Conservation (phyloP, 257 asterid species). For the Rubia yunnanensis region DNA sequence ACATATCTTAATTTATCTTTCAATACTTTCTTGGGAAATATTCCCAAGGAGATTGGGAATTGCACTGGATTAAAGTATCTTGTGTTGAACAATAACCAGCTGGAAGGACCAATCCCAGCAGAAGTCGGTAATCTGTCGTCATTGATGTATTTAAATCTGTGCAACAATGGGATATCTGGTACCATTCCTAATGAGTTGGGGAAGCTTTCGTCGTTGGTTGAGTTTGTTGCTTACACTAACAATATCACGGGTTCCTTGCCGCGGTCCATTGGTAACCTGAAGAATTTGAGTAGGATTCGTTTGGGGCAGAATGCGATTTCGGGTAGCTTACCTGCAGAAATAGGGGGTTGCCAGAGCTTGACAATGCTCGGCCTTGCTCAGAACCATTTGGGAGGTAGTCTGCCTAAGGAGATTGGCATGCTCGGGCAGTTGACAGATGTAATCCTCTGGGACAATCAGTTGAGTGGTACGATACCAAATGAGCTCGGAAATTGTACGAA, state of each 20-base stretch:
- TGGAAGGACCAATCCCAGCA: conserved; percentile 56
- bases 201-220: conserved; percentile 51
- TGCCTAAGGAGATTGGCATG: conserved; percentile 77
- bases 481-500: conserved; percentile 67
- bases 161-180: conserved; percentile 71
- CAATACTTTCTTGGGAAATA: conserved; percentile 46
- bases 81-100: conserved; percentile 44
- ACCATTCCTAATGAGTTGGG: conserved; percentile 62
- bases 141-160: conserved; percentile 36
- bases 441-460: conserved; percentile 67
- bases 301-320: conserved; percentile 78
- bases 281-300: conserved; percentile 45
- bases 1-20: conserved; percentile 53
- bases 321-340: conserved; percentile 61
- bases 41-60: conserved; percentile 67
- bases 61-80: conserved; percentile 43
- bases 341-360: conserved; percentile 51
- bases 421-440: conserved; percentile 44
- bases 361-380: conserved; percentile 74
- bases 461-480: conserved; percentile 61
- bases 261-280: conserved; percentile 50
- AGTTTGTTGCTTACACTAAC: conserved; percentile 78
- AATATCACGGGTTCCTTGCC: conserved; percentile 72
- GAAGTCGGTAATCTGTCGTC: conserved; percentile 47
- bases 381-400: conserved; percentile 47